Evolutionary conservation across 2,329 filamentous ascomycete genomes (phyloP).

Genomic region (Xylariaceae sp.): DNA sequence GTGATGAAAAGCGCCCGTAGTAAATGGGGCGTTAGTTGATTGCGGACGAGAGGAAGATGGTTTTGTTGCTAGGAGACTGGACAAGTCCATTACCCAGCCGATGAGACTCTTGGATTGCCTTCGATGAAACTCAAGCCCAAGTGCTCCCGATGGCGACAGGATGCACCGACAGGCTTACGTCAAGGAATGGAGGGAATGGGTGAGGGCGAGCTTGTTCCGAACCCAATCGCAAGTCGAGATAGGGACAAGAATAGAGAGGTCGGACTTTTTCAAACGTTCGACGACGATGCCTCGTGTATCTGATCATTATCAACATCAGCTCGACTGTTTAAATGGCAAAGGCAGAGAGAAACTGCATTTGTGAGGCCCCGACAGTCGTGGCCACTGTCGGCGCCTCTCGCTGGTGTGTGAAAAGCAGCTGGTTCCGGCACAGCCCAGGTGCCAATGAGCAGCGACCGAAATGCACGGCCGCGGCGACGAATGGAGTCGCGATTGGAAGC

Average conservation of each 20-base stretch:
- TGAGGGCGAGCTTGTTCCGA: constrained; percentile 22
- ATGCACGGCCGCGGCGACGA: constrained; percentile 17
- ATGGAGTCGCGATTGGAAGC: constrained; percentile 21
- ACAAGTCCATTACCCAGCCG: constrained; percentile 31
- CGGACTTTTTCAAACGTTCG: constrained; percentile 6
- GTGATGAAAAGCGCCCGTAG: constrained; percentile 29
- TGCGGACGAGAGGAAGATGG: constrained; percentile 21
- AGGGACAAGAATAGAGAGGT: constrained; percentile 9
- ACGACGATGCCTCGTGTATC: constrained; percentile 13
- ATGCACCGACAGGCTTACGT: constrained; percentile 4
- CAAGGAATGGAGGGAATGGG: constrained; percentile 4
- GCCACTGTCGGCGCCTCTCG: constrained; percentile 16
- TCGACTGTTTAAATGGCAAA: constrained; percentile 3
- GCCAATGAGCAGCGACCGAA: constrained; percentile 15
- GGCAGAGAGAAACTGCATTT: constrained; percentile 4
- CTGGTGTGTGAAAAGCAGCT: constrained; percentile 18
- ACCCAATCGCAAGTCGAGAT: constrained; percentile 25
- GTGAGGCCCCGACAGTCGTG: constrained; percentile 9
- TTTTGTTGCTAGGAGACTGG: constrained; percentile 28
- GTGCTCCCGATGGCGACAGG: constrained; percentile 7
- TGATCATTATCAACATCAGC: constrained; percentile 18
- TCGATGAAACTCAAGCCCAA: constrained; percentile 12
- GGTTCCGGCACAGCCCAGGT: constrained; percentile 10
- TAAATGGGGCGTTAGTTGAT: constrained; percentile 20
- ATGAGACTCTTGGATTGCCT: constrained; percentile 10